A percentile compares a stretch with the other conserved stretches of the same genome.
These are phyloP conservation scores for Ogataea kodamae DNA, from an alignment of 805 yeast genomes.

Conservation along the genomic window DNA sequence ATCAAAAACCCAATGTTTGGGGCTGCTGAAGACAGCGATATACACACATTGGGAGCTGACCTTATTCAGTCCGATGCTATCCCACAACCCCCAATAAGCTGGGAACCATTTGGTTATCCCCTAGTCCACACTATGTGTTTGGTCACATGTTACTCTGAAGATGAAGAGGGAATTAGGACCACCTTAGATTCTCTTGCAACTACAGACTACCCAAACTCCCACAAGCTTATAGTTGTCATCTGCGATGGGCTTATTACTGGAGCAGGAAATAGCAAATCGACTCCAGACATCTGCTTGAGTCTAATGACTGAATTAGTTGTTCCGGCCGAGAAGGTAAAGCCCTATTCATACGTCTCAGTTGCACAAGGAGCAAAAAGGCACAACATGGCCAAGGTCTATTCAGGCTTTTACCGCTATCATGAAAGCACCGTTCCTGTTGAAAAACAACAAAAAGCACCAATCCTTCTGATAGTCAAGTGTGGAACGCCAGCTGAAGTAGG, in stretches of 20 bases:
- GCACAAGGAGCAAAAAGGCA: slow-evolving; percentile 94
- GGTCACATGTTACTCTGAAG: slow-evolving; percentile 95
- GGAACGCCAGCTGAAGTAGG: slow-evolving; percentile 80
- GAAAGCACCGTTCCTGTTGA: slow-evolving; percentile 70
- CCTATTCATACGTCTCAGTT: slow-evolving; percentile 91
- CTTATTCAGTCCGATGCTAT: slow-evolving; percentile 73
- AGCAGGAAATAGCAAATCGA: slow-evolving; percentile 80
- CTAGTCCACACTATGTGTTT: slow-evolving; percentile 68
- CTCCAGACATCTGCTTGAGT: slow-evolving; percentile 84
- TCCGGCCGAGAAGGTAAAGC: slow-evolving; percentile 70
- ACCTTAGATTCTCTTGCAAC: slow-evolving; percentile 93
- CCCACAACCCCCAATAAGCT: slow-evolving; percentile 87
- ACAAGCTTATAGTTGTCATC: slow-evolving; percentile 76
- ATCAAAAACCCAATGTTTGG: slow-evolving; percentile 17
- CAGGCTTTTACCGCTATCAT: slow-evolving; percentile 89
- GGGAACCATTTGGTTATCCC: slow-evolving; percentile 83
- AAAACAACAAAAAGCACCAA: slow-evolving; percentile 82
- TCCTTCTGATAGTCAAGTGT: slow-evolving; percentile 76
- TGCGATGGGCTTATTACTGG: slow-evolving; percentile 97
- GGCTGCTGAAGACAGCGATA: slow-evolving; percentile 33
- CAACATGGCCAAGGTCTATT: slow-evolving; percentile 94
- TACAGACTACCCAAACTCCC: slow-evolving; percentile 93
- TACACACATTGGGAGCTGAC: slow-evolving; percentile 52
- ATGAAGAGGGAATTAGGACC: slow-evolving; percentile 77
- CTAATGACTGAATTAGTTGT: slow-evolving; percentile 81